These are phyloP conservation scores for Crithidia bombi DNA, from an alignment of 208 protist genomes.

Conservation along the genomic window DNA sequence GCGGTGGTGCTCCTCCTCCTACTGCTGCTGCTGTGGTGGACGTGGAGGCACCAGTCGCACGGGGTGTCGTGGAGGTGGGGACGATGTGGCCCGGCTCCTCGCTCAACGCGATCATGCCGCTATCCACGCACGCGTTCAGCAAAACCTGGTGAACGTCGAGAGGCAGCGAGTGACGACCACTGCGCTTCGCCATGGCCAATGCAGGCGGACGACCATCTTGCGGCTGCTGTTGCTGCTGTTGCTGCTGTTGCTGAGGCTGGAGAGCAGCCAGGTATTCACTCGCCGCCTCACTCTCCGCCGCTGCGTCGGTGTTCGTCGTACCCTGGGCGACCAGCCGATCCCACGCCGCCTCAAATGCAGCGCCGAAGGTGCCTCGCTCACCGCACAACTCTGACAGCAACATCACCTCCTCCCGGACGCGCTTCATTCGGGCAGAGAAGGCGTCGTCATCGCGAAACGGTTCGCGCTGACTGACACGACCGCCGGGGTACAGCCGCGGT, in stretches of 20 bases:
- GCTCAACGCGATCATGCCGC: slow-evolving; percentile 48
- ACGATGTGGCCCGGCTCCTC: slow-evolving; percentile 8
- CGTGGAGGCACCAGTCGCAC: not conserved
- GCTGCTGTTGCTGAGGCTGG: slow-evolving; percentile 7
- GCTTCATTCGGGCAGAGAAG: slow-evolving; percentile 38
- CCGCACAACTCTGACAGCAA: slow-evolving; percentile 59
- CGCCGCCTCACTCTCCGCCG: slow-evolving; percentile 10
- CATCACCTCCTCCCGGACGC: slow-evolving; percentile 40
- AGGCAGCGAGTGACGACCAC: not conserved
- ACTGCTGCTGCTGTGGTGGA: not conserved
- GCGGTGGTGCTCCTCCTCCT: not conserved
- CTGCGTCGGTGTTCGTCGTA: slow-evolving; percentile 4
- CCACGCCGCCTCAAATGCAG: slow-evolving; percentile 41
- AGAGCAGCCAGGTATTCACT: slow-evolving; percentile 3
- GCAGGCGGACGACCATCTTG: not conserved
- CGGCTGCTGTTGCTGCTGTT: not conserved
- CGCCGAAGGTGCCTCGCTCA: slow-evolving; percentile 49
- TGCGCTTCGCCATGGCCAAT: not conserved
- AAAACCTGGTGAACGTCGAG: slow-evolving; percentile 50
- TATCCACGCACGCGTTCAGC: slow-evolving; percentile 45
- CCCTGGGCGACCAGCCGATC: slow-evolving; percentile 22
- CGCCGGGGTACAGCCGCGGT: not conserved
- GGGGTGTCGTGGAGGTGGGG: not conserved
- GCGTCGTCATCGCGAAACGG: slow-evolving; percentile 11
- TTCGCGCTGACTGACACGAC: not conserved